A percentile compares a stretch with the other conserved stretches of the same genome.
These are phyloP conservation scores for Penicillium thymicola DNA, from an alignment of 2,329 filamentous ascomycete species.

Conservation along the genomic window DNA sequence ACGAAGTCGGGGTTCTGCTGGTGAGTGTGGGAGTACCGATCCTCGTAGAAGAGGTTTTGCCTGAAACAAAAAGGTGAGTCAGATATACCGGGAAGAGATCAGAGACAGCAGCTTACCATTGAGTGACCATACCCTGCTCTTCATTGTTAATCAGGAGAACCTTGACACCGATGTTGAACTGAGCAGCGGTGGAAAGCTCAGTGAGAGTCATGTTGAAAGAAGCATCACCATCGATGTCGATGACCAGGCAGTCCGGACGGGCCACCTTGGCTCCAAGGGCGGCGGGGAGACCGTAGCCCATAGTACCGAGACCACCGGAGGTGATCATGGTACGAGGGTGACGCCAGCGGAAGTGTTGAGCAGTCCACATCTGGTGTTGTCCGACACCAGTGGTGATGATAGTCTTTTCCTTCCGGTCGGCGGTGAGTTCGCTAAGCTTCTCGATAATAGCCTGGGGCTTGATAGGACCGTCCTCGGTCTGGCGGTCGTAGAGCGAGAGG, in stretches of 20 bases:
- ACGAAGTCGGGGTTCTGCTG: conserved; percentile 95
- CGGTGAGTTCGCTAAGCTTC: conserved; percentile 80
- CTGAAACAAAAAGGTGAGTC: conserved; percentile 1
- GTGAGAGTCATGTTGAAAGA: conserved; percentile 99
- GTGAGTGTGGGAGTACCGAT: conserved; percentile 87
- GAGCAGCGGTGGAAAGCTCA: conserved; percentile 85
- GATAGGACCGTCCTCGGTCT: conserved; percentile 72
- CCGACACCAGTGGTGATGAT: conserved; percentile 93
- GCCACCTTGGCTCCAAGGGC: conserved; percentile 95
- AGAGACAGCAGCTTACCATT: conserved; percentile 53
- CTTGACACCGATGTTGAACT: conserved; percentile 97
- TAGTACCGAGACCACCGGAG: conserved; percentile 89
- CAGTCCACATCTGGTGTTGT: conserved; percentile 98
- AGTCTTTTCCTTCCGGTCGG: conserved; percentile 74
- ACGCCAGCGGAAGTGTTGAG: conserved; percentile 94
- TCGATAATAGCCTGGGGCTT: conserved; percentile 94
- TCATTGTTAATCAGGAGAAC: conserved; percentile 94
- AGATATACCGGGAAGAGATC: background rate
- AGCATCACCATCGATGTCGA: conserved; percentile 97
- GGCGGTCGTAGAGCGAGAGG: conserved; percentile 73
- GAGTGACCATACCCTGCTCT: conserved; percentile 97
- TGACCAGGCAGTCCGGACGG: conserved; percentile 74
- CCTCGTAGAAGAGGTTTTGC: conserved; percentile 97
- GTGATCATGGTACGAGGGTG: conserved; percentile 92
- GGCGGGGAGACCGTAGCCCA: conserved; percentile 92